These are phyloP conservation scores for Botrytis sinoallii DNA, from an alignment of 2,329 filamentous ascomycete genomes.

Conservation along the genomic window DNA sequence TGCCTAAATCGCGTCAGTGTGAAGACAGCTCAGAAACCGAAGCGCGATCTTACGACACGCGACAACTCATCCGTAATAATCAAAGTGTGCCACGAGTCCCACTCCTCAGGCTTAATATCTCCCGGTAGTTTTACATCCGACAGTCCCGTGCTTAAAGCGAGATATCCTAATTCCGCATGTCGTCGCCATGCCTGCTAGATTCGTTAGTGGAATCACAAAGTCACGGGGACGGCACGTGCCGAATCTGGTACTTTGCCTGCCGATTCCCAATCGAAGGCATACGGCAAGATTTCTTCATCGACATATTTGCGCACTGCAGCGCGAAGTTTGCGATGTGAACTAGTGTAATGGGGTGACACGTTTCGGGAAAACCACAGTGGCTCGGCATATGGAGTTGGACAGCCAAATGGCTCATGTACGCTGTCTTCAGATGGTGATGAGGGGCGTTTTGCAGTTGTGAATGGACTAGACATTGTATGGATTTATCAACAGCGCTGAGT, in stretches of 20 bases:
- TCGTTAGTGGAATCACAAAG: neutral
- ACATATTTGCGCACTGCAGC: slow-evolving; percentile 56
- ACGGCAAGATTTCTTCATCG: slow-evolving; percentile 54
- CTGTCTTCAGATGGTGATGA: neutral
- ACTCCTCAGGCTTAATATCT: slow-evolving; percentile 46
- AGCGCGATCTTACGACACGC: slow-evolving; percentile 40
- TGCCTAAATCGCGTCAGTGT: slow-evolving; percentile 34
- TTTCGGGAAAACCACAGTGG: slow-evolving; percentile 38
- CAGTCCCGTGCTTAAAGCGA: slow-evolving; percentile 40
- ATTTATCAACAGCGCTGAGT: neutral
- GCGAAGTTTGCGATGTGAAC: slow-evolving; percentile 57
- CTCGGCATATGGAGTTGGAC: slow-evolving; percentile 35
- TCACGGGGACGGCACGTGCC: slow-evolving; percentile 36
- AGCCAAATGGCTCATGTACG: slow-evolving; percentile 29
- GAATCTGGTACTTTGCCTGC: slow-evolving; percentile 49
- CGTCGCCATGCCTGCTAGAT: slow-evolving; percentile 30
- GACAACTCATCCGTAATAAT: slow-evolving; percentile 54
- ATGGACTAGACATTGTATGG: neutral
- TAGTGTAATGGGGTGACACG: slow-evolving; percentile 57
- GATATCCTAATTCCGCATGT: slow-evolving; percentile 35
- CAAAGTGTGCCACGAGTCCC: slow-evolving; percentile 56
- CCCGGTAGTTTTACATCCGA: slow-evolving; percentile 44
- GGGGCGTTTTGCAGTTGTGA: neutral
- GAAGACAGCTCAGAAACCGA: neutral
- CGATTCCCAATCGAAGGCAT: slow-evolving; percentile 62